Conservation (phyloP, 1,284 basidiomycete genomes). For the Pterulicium gracile region DNA sequence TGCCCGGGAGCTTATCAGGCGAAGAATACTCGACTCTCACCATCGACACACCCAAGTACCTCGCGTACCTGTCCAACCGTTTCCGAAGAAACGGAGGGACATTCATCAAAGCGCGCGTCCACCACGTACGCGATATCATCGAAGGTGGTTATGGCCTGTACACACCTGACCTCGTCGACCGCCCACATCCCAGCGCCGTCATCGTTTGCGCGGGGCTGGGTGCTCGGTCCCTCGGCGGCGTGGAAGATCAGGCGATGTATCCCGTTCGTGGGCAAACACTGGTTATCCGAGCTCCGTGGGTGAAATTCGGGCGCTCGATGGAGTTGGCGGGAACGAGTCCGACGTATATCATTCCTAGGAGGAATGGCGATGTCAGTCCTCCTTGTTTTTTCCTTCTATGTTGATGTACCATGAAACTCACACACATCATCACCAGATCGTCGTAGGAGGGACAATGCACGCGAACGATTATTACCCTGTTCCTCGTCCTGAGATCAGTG, state of each 20-base stretch:
- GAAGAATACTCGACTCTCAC: slow-evolving; percentile 48
- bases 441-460: slow-evolving; percentile 55
- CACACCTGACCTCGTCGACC: slow-evolving; percentile 10
- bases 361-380: slow-evolving; percentile 48
- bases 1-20: background rate
- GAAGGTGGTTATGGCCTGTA: slow-evolving; percentile 43
- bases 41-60: slow-evolving; percentile 58
- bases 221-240: slow-evolving; percentile 65
- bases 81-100: slow-evolving; percentile 53
- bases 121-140: slow-evolving; percentile 57
- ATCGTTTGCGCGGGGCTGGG: slow-evolving; percentile 60
- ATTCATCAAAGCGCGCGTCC: slow-evolving; percentile 42
- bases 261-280: slow-evolving; percentile 86
- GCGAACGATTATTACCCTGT: slow-evolving; percentile 56
- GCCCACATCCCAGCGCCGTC: slow-evolving; percentile 33
- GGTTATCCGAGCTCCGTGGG: slow-evolving; percentile 64
- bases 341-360: slow-evolving; percentile 64
- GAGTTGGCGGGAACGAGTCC: slow-evolving; percentile 30
- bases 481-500: slow-evolving; percentile 38
- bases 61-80: slow-evolving; percentile 53
- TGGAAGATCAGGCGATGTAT: slow-evolving; percentile 62
- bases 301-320: slow-evolving; percentile 49
- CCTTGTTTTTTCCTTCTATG: background rate
- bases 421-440: slow-evolving; percentile 30
- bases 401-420: background rate